A percentile compares a stretch with the other conserved stretches of the same genome.
Conservation (phyloP, 2,329 filamentous ascomycete species). For the Aspergillus pseudonomiae region DNA sequence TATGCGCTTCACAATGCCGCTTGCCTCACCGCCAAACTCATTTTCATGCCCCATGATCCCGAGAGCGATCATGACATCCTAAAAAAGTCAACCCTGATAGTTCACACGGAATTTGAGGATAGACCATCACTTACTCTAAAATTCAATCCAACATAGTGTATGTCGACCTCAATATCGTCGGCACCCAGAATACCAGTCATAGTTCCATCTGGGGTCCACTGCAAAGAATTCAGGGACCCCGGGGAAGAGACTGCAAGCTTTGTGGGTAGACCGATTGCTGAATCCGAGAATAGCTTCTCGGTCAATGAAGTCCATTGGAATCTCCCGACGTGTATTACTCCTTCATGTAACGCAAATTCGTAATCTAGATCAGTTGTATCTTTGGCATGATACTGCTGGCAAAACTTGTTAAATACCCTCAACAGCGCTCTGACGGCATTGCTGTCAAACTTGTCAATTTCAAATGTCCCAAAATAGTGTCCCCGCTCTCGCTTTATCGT, state of each 20-base stretch:
- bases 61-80: neutral
- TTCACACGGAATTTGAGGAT: too few relatives aligned
- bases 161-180: neutral
- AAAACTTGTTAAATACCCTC: neutral
- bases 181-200: neutral
- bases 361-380: neutral
- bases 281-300: neutral
- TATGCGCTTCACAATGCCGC: neutral
- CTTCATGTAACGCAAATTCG: slow-evolving; percentile 7
- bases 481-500: neutral
- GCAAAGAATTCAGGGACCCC: neutral
- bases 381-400: neutral
- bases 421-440: neutral
- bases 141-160: neutral
- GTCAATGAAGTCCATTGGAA: neutral
- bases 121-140: neutral
- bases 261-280: neutral
- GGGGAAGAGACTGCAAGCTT: neutral
- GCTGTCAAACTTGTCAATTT: slow-evolving; percentile 22
- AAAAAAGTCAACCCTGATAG: too few relatives aligned
- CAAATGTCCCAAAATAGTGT: slow-evolving; percentile 24
- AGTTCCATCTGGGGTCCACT: neutral
- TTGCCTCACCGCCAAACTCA: neutral
- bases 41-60: neutral
- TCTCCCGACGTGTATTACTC: neutral